Conservation (phyloP, 1,284 basidiomycete genomes). For the Ceraceosorus guamensis region DNA sequence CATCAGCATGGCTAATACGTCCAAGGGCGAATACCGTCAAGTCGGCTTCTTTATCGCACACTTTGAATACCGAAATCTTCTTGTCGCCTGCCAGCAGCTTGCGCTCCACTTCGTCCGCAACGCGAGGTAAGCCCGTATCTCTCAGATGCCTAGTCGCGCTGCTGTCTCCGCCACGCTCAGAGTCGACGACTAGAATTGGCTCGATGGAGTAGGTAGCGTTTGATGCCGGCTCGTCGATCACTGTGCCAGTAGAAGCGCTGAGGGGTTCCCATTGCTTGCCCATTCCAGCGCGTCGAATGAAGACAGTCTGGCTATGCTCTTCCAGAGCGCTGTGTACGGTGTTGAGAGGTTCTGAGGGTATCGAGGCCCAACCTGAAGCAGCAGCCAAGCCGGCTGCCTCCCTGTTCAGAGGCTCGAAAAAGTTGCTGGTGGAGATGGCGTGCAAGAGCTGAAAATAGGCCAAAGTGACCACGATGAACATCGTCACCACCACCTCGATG, state of each 20-base stretch:
- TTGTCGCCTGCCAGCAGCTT: background rate
- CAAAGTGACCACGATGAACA: slow-evolving; percentile 76
- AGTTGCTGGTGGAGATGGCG: slow-evolving; percentile 63
- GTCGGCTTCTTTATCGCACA: slow-evolving; percentile 1
- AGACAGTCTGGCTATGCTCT: background rate
- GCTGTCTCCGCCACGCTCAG: slow-evolving; percentile 16
- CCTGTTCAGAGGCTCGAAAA: slow-evolving; percentile 45
- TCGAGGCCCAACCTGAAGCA: slow-evolving; percentile 10
- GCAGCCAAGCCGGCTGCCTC: slow-evolving; percentile 30
- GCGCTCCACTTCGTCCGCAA: slow-evolving; percentile 3
- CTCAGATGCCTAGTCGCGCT: background rate
- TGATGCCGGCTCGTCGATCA: slow-evolving; percentile 10
- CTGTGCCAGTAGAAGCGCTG: background rate
- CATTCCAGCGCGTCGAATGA: slow-evolving; percentile 20
- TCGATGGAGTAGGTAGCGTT: slow-evolving; percentile 23
- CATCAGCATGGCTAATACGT: slow-evolving; percentile 1
- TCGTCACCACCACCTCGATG: slow-evolving; percentile 76
- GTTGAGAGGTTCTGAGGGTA: background rate
- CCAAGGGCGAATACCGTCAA: slow-evolving; percentile 4
- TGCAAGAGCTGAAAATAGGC: slow-evolving; percentile 84
- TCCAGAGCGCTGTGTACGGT: slow-evolving; percentile 12
- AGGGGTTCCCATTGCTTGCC: slow-evolving; percentile 20
- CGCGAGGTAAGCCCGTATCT: slow-evolving; percentile 2
- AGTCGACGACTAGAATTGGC: slow-evolving; percentile 29
- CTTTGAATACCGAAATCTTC: background rate